phyloP scores from a whole-genome alignment of 176 grass and related monocot genomes.

The Urochloa ruziziensis region DNA sequence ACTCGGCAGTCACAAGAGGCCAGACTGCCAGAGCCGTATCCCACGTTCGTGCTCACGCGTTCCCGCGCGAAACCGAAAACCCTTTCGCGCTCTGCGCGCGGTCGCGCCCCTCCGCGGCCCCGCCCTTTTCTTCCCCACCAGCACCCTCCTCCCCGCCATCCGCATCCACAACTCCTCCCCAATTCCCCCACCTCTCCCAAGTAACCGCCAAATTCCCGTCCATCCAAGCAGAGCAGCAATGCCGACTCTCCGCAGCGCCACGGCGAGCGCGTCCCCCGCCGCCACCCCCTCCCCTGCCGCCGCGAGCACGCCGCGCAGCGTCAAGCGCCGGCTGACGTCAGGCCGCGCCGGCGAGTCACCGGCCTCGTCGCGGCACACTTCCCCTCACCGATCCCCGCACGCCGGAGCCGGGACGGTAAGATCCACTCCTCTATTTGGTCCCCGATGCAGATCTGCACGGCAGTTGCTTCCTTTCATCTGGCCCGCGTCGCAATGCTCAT shows the following conservation, averaged over 20 bases:
- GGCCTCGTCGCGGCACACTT: slow-evolving; percentile 21
- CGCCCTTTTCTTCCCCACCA: slow-evolving; percentile 37
- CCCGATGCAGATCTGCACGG: neutral
- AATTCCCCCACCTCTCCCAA: neutral
- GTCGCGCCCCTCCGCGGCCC: neutral
- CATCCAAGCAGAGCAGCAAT: slow-evolving; percentile 28
- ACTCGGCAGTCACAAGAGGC: too few species aligned
- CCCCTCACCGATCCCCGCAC: slow-evolving; percentile 31
- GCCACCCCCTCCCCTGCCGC: slow-evolving; percentile 21
- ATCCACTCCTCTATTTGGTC: neutral
- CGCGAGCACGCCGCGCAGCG: slow-evolving; percentile 34
- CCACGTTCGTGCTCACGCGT: slow-evolving; percentile 25
- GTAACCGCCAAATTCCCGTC: neutral
- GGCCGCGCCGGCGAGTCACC: slow-evolving; percentile 21
- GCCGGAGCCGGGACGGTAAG: slow-evolving; percentile 26
- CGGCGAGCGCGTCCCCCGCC: slow-evolving; percentile 24
- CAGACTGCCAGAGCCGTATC: neutral
- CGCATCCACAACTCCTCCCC: neutral
- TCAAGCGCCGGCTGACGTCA: slow-evolving; percentile 40
- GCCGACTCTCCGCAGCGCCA: slow-evolving; percentile 69
- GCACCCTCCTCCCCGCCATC: neutral
- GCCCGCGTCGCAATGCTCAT: neutral
- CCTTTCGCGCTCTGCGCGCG: slow-evolving; percentile 33
- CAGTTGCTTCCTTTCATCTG: neutral
- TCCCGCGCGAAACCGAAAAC: slow-evolving; percentile 50